Conservation (phyloP, 108 stramenopile species). For the Cyclotella atomus region DNA sequence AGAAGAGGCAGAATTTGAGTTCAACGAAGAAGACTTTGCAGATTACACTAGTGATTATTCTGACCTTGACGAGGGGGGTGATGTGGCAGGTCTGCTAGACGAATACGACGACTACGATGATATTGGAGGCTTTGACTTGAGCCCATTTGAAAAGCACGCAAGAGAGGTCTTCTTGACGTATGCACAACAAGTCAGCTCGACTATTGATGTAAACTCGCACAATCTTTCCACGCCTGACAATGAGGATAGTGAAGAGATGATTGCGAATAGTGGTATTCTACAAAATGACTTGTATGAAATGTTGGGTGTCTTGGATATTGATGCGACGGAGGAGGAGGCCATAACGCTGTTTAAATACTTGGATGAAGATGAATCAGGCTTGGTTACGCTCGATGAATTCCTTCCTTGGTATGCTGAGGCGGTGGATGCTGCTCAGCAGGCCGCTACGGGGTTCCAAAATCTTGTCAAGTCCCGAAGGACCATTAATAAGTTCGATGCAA, state of each 20-base stretch:
- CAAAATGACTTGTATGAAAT: conserved; percentile 44
- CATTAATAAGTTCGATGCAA: conserved; percentile 65
- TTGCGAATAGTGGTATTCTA: conserved; percentile 37
- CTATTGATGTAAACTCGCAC: conserved; percentile 37
- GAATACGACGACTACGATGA: conserved; percentile 18
- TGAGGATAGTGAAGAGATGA: conserved; percentile 16
- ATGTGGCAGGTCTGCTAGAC: conserved; percentile 5
- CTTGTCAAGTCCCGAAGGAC: conserved; percentile 64
- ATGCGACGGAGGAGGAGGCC: conserved; percentile 58
- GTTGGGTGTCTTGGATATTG: conserved; percentile 59
- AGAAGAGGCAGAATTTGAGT: conserved; percentile 44
- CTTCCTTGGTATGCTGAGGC: conserved; percentile 74
- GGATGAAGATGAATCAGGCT: conserved; percentile 57
- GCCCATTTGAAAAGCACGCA: conserved; percentile 50
- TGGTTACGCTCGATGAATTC: conserved; percentile 63
- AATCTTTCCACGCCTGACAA: conserved; percentile 23
- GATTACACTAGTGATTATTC: conserved; percentile 43
- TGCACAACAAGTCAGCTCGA: conserved; percentile 40
- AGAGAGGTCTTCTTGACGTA: conserved; percentile 52
- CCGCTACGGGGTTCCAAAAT: conserved; percentile 53
- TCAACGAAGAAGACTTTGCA: conserved; percentile 49
- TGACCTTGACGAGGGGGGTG: neutral
- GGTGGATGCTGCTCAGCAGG: conserved; percentile 55
- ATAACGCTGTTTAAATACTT: conserved; percentile 63
- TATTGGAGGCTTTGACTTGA: conserved; percentile 32